phyloP scores from a whole-genome alignment of 768 basidiomycete genomes.

The Mycena capillaripes region DNA sequence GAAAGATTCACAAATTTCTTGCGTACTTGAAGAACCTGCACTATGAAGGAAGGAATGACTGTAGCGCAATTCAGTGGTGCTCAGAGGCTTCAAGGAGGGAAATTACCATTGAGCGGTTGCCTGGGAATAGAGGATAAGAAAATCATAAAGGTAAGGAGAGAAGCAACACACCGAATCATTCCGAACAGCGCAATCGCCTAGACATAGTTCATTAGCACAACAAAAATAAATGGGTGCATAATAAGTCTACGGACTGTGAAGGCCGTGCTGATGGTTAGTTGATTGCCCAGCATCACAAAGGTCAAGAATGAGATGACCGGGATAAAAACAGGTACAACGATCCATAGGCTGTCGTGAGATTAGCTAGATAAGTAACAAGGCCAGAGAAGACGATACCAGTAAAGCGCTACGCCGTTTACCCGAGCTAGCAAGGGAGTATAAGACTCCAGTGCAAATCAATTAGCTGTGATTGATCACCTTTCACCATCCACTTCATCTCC shows the following conservation, averaged over 20 bases:
- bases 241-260: no score
- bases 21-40: slow-evolving; percentile 83
- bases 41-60: slow-evolving; percentile 84
- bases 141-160: no score
- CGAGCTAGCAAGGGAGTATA: not conserved
- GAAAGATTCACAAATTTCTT: no score
- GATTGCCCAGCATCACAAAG: slow-evolving; percentile 78
- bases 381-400: not conserved
- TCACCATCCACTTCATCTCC: slow-evolving; percentile 86
- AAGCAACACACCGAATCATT: no score
- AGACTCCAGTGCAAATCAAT: no score
- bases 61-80: no score
- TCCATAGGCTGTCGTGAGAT: not conserved
- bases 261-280: slow-evolving; percentile 83
- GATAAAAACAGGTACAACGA: slow-evolving; percentile 61
- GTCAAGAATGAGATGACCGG: slow-evolving; percentile 79
- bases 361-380: not conserved
- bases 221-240: no score
- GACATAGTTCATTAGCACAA: no score
- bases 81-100: no score
- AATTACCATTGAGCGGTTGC: no score
- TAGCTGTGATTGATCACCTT: slow-evolving; percentile 60
- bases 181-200: slow-evolving; percentile 86
- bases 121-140: no score
- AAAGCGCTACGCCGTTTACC: not conserved